Evolutionary conservation across 228 moss, liverwort and hornwort genomes (phyloP).

Genomic region (Sphagnum fallax): DNA sequence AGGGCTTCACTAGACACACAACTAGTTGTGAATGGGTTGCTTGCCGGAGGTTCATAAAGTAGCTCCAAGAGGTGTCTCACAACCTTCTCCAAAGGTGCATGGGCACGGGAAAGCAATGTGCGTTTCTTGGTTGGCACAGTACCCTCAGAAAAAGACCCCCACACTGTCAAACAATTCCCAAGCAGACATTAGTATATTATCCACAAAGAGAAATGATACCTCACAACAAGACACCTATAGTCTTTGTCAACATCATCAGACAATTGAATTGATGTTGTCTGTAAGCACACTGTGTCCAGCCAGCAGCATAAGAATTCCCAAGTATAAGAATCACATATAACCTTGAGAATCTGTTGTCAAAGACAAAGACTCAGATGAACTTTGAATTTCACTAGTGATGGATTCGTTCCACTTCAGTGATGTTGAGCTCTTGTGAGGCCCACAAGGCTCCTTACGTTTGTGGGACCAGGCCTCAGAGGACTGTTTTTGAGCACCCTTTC

Average conservation of each 20-base stretch:
- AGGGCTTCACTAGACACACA: constrained; percentile 36
- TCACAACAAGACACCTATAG: too few species aligned
- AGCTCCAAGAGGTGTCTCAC: constrained; percentile 45
- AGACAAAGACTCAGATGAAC: too few species aligned
- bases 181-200: too few species aligned
- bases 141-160: constrained; percentile 43
- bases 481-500: constrained; percentile 52
- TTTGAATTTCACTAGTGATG: too few species aligned
- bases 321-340: too few species aligned
- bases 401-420: too few species aligned
- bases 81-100: constrained; percentile 60
- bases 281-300: too few species aligned
- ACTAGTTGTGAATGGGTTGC: constrained; percentile 19
- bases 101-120: constrained; percentile 49
- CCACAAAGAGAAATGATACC: too few species aligned
- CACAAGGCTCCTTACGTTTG: constrained; percentile 76
- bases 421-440: background rate
- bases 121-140: constrained; percentile 68
- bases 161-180: background rate
- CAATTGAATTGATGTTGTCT: too few species aligned
- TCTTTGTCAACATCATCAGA: too few species aligned
- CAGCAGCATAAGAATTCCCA: too few species aligned
- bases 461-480: constrained; percentile 66
- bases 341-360: too few species aligned
- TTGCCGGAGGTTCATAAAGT: constrained; percentile 21